A percentile compares a stretch with the other conserved stretches of the same genome.
Conservation (phyloP, 192 early-diverging fungal genomes). For the Backusella luteola region DNA sequence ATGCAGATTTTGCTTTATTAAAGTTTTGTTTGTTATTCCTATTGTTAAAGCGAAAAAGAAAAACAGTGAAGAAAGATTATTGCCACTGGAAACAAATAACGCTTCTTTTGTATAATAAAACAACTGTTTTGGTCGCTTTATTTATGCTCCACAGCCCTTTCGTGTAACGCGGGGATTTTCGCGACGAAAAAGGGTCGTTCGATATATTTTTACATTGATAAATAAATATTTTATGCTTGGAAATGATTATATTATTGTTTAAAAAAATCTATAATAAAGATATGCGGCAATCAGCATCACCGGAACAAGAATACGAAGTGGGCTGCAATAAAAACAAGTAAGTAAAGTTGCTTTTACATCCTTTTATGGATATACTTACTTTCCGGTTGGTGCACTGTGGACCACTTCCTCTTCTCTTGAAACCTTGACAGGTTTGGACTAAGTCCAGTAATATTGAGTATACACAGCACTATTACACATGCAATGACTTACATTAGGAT, state of each 20-base stretch:
- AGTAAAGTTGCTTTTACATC: neutral
- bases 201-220: neutral
- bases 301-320: conserved; percentile 22
- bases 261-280: conserved; percentile 19
- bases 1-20: too few relatives aligned
- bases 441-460: neutral
- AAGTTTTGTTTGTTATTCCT: too few relatives aligned
- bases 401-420: neutral
- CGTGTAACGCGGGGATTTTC: too few relatives aligned
- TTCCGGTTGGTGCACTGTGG: conserved; percentile 20
- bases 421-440: conserved; percentile 32
- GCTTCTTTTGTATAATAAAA: too few relatives aligned
- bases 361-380: conserved; percentile 26
- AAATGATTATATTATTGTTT: neutral
- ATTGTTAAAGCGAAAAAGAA: too few relatives aligned
- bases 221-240: neutral
- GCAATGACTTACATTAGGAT: conserved; percentile 45
- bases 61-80: too few relatives aligned
- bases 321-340: neutral
- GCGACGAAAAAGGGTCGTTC: neutral
- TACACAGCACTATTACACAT: too few relatives aligned
- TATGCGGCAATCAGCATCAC: conserved; percentile 12
- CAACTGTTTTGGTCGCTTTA: too few relatives aligned
- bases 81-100: too few relatives aligned
- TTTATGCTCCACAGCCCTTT: too few relatives aligned